phyloP scores from a whole-genome alignment of 2,329 filamentous ascomycete species.

The Calonectria fujianensis region DNA sequence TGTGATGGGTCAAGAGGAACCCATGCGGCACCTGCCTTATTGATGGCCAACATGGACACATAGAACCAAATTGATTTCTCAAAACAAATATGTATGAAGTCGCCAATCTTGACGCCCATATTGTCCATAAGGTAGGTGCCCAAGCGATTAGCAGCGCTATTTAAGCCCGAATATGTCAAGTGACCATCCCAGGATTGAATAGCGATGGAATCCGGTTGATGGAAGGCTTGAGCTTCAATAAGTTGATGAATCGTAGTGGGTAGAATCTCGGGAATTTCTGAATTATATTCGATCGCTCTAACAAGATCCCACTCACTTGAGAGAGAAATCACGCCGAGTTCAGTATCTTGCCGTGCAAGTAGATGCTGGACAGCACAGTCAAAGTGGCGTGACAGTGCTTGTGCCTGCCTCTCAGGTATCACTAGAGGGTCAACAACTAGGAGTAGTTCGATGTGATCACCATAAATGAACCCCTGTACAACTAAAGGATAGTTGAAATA shows the following conservation, averaged over 20 bases:
- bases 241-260: slow-evolving; percentile 46
- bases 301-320: slow-evolving; percentile 1
- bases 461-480: background rate
- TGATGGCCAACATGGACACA: slow-evolving; percentile 57
- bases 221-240: slow-evolving; percentile 33
- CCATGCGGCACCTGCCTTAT: slow-evolving; percentile 58
- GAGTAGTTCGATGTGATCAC: background rate
- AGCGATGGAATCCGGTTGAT: slow-evolving; percentile 34
- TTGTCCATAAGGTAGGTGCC: slow-evolving; percentile 31
- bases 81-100: slow-evolving; percentile 38
- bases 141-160: slow-evolving; percentile 17
- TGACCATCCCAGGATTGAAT: slow-evolving; percentile 53
- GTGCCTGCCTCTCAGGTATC: background rate
- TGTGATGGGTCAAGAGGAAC: slow-evolving; percentile 61
- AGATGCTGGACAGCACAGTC: background rate
- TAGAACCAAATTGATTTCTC: slow-evolving; percentile 40
- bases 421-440: background rate
- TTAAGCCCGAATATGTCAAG: slow-evolving; percentile 47
- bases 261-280: background rate
- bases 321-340: background rate
- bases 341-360: background rate
- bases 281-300: background rate
- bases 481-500: slow-evolving; percentile 21
- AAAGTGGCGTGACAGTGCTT: slow-evolving; percentile 2
- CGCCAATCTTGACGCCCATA: slow-evolving; percentile 17